Conservation (phyloP, 2,329 filamentous ascomycete species). For the Emmonsia crescens region DNA sequence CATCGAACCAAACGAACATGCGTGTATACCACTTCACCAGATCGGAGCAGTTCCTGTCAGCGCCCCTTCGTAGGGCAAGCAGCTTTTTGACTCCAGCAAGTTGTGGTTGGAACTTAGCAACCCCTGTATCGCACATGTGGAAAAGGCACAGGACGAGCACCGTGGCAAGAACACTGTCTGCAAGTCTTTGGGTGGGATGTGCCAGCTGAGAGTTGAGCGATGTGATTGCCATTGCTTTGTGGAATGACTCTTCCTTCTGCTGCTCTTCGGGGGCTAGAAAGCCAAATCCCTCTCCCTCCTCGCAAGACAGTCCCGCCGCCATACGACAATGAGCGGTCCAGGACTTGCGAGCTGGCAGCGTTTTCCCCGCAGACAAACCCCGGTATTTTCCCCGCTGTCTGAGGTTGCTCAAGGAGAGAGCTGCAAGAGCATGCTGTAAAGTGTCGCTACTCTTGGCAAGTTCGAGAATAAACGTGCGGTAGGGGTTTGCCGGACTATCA, state of each 20-base stretch:
- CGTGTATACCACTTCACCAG: constrained; percentile 71
- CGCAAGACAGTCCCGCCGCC: constrained; percentile 28
- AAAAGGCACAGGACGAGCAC: constrained; percentile 83
- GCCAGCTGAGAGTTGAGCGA: constrained; percentile 76
- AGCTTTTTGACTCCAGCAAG: constrained; percentile 90
- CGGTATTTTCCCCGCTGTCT: constrained; percentile 60
- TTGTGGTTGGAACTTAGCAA: constrained; percentile 87
- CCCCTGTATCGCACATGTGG: constrained; percentile 84
- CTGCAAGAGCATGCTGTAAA: constrained; percentile 86
- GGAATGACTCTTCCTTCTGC: constrained; percentile 65
- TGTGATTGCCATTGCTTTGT: constrained; percentile 73
- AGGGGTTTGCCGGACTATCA: constrained; percentile 76
- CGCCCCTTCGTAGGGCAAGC: constrained; percentile 60
- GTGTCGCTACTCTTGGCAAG: constrained; percentile 68
- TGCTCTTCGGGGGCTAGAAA: constrained; percentile 46
- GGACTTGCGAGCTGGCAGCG: constrained; percentile 39
- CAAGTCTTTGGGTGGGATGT: constrained; percentile 60
- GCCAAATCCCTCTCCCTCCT: constrained; percentile 27
- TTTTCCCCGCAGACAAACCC: constrained; percentile 44
- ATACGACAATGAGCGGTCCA: constrained; percentile 35
- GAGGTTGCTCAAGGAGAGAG: constrained; percentile 77
- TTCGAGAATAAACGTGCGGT: constrained; percentile 68
- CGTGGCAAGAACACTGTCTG: constrained; percentile 80
- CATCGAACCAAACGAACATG: constrained; percentile 90
- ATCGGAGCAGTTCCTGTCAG: constrained; percentile 53